Evolutionary conservation across 192 early-diverging fungal genomes (phyloP).

Genomic region (Coemansia reversa): DNA sequence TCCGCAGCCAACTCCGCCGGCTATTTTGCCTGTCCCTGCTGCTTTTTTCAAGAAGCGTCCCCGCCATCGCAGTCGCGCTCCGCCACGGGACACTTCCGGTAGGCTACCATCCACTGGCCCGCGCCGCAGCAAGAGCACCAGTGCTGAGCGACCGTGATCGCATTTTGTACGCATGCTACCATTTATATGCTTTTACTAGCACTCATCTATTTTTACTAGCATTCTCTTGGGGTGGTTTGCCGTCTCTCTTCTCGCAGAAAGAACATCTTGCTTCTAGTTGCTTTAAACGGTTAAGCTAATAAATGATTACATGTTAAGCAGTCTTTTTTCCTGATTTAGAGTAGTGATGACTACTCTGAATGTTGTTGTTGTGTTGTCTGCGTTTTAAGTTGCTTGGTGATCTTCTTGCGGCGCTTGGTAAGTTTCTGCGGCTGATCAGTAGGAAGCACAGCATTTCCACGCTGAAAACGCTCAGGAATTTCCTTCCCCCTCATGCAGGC

Average conservation of each 20-base stretch:
- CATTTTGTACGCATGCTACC: neutral
- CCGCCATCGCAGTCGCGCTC: slow-evolving; percentile 22
- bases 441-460: too few relatives aligned
- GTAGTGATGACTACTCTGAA: too few relatives aligned
- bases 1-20: neutral
- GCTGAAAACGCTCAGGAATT: too few relatives aligned
- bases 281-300: neutral
- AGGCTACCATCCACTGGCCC: slow-evolving; percentile 3
- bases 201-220: neutral
- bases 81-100: slow-evolving; percentile 3
- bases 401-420: too few relatives aligned
- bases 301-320: too few relatives aligned
- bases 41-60: slow-evolving; percentile 20
- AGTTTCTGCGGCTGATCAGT: too few relatives aligned
- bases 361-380: too few relatives aligned
- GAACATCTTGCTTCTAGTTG: neutral
- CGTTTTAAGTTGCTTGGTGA: too few relatives aligned
- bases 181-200: too few relatives aligned
- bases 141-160: slow-evolving; percentile 17
- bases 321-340: too few relatives aligned
- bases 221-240: neutral
- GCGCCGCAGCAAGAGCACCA: slow-evolving; percentile 22
- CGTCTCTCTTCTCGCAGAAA: neutral
- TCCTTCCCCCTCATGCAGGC: too few relatives aligned
- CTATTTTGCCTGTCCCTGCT: neutral